These are phyloP conservation scores for Leonotis leonurus DNA, from an alignment of 257 asterid genomes.

Conservation along the genomic window DNA sequence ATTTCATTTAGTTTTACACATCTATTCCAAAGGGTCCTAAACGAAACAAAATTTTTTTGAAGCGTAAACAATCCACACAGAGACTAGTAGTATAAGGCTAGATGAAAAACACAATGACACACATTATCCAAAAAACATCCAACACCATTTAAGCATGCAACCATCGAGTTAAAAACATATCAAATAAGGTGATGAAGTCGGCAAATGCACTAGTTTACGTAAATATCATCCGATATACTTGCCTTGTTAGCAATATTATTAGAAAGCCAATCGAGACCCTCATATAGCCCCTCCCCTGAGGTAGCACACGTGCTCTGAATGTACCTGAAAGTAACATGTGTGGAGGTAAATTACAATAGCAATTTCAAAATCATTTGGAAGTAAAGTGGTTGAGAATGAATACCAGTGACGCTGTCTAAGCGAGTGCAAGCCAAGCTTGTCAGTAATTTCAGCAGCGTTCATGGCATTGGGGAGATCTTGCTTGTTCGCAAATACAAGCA, in stretches of 20 bases:
- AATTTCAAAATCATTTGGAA: background rate
- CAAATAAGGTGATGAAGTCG: background rate
- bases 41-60: conserved; percentile 19
- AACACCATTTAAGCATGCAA: conserved; percentile 51
- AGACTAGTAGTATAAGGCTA: conserved; percentile 31
- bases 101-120: conserved; percentile 45
- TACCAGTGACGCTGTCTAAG: conserved; percentile 96
- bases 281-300: conserved; percentile 88
- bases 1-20: conserved; percentile 24
- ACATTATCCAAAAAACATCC: conserved; percentile 34
- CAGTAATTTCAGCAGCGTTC: conserved; percentile 91
- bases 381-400: background rate
- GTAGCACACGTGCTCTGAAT: conserved; percentile 95
- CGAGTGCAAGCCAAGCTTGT: conserved; percentile 86
- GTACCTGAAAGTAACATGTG: conserved; percentile 44
- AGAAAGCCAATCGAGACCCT: conserved; percentile 91
- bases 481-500: conserved; percentile 84
- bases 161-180: conserved; percentile 1
- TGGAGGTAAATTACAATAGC: background rate
- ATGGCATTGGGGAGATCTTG: conserved; percentile 96
- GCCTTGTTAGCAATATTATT: conserved; percentile 80
- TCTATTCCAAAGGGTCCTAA: conserved; percentile 36
- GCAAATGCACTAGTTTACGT: background rate
- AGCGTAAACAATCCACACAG: conserved; percentile 29
- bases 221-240: conserved; percentile 15